Evolutionary conservation across 768 basidiomycete species (phyloP).

Genomic region (Lepiota brunneoincarnata): DNA sequence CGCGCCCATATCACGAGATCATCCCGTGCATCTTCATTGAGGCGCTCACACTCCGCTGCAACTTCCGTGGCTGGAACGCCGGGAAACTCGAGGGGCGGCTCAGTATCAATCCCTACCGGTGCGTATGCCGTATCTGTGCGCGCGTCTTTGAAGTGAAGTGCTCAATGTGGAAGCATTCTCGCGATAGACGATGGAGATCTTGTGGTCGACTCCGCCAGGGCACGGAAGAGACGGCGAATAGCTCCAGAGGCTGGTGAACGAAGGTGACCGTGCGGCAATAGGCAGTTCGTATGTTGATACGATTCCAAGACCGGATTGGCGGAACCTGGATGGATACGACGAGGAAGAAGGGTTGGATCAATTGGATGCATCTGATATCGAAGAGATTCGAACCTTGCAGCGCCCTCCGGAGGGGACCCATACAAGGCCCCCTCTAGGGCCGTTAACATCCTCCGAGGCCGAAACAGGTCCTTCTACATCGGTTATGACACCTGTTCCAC

Average conservation of each 20-base stretch:
- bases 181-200: background rate
- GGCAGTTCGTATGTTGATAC: background rate
- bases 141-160: too few species aligned
- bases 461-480: background rate
- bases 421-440: background rate
- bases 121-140: background rate
- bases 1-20: slow-evolving; percentile 5
- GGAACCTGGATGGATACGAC: slow-evolving; percentile 1
- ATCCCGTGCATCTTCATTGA: slow-evolving; percentile 18
- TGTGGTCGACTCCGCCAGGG: slow-evolving; percentile 5
- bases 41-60: slow-evolving; percentile 15
- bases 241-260: background rate
- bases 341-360: slow-evolving; percentile 7
- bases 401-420: background rate
- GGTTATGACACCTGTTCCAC: too few species aligned
- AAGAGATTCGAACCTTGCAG: background rate
- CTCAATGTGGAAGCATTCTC: background rate
- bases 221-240: slow-evolving; percentile 17
- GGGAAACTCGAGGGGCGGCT: slow-evolving; percentile 4
- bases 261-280: background rate
- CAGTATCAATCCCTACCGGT: slow-evolving; percentile 1
- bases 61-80: slow-evolving; percentile 13
- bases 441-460: background rate
- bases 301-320: slow-evolving; percentile 1
- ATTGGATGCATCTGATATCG: background rate